Percentiles rank a stretch among this genome's conserved stretches.
Conservation (phyloP, 2,329 filamentous ascomycete genomes). For the Colletotrichum spinosum region DNA sequence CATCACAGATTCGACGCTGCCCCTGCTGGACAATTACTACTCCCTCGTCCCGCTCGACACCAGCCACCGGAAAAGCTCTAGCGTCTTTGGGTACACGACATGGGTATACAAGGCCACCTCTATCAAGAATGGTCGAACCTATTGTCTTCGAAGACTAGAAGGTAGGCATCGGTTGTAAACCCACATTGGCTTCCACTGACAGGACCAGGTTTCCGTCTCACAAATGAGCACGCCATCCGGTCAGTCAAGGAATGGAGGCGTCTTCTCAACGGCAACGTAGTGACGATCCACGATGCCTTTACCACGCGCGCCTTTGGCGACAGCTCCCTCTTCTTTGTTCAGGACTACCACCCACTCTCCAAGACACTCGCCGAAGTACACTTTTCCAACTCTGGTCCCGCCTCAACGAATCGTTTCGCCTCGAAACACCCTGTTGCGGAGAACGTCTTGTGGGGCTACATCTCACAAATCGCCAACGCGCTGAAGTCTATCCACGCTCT, state of each 20-base stretch:
- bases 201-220: conserved; percentile 79
- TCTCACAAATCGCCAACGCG: conserved; percentile 90
- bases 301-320: conserved; percentile 94
- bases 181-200: conserved; percentile 35
- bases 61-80: conserved; percentile 79
- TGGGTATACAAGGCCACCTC: conserved; percentile 97
- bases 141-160: conserved; percentile 87
- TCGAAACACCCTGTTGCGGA: conserved; percentile 70
- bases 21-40: conserved; percentile 88
- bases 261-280: conserved; percentile 83
- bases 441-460: conserved; percentile 87
- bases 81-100: conserved; percentile 86
- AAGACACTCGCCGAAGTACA: conserved; percentile 91
- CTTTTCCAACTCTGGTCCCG: conserved; percentile 56
- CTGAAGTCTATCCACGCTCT: conserved; percentile 86
- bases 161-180: conserved; percentile 54
- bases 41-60: conserved; percentile 91
- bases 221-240: conserved; percentile 88
- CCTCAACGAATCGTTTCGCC: conserved; percentile 57
- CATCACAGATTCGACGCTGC: conserved; percentile 69
- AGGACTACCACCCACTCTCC: conserved; percentile 90
- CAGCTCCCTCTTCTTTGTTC: conserved; percentile 93
- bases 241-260: conserved; percentile 91
- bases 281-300: conserved; percentile 91
- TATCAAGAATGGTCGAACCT: conserved; percentile 88